Percentiles rank a stretch among this genome's conserved stretches.
Evolutionary conservation across 164 flowering plant species (phyloP).

Genomic region (Pachysandra terminalis): DNA sequence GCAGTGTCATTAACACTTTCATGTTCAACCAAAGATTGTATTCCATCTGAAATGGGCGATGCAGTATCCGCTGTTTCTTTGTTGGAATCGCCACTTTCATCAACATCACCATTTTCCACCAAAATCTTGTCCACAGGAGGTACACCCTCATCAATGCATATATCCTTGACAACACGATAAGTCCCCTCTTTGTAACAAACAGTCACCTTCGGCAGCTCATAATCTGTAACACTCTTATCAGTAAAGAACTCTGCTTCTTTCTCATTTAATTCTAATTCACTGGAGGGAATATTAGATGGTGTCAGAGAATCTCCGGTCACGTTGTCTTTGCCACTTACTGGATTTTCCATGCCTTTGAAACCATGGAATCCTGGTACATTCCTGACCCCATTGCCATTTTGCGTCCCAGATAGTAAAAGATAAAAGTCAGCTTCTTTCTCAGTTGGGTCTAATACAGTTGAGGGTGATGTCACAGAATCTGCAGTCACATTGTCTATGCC

Average conservation of each 20-base stretch:
- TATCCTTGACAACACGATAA: constrained; percentile 49
- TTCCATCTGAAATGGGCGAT: constrained; percentile 7
- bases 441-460: constrained; percentile 11
- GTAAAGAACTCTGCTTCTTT: constrained; percentile 30
- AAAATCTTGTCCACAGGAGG: constrained; percentile 35
- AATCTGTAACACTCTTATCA: constrained; percentile 48
- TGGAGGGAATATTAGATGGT: constrained; percentile 8
- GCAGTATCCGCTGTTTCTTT: constrained; percentile 15
- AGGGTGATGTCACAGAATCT: constrained; percentile 15
- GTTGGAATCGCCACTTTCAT: constrained; percentile 13
- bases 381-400: constrained; percentile 17
- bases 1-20: constrained; percentile 8
- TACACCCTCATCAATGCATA: constrained; percentile 60
- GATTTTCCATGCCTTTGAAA: constrained; percentile 20
- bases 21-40: constrained; percentile 16
- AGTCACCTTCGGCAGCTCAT: constrained; percentile 36
- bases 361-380: constrained; percentile 13
- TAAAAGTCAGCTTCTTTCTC: too few relatives aligned
- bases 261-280: constrained; percentile 19
- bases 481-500: constrained; percentile 11
- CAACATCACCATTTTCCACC: constrained; percentile 24
- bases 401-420: too few relatives aligned
- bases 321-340: constrained; percentile 10
- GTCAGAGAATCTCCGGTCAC: constrained; percentile 12
- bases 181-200: constrained; percentile 42